Evolutionary conservation across 257 asterid species (phyloP).

Genomic region (Paraleonurus japonicus): DNA sequence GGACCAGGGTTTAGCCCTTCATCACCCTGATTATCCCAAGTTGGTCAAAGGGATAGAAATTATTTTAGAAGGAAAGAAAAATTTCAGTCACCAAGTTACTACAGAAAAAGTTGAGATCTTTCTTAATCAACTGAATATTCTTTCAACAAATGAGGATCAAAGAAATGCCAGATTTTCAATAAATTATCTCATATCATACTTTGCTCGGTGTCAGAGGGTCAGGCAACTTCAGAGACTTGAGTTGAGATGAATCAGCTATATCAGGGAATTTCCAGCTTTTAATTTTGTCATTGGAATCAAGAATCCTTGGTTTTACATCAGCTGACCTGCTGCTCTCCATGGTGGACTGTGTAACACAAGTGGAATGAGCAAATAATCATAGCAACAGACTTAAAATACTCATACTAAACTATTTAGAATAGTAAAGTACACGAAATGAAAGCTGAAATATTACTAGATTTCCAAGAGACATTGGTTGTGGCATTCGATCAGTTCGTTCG

Average conservation of each 20-base stretch:
- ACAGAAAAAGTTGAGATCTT: not conserved
- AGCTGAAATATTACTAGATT: constrained; percentile 45
- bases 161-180: not conserved
- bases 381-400: not conserved
- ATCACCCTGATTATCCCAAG: not conserved
- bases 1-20: not conserved
- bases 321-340: constrained; percentile 72
- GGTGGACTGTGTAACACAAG: constrained; percentile 47
- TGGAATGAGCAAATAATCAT: constrained; percentile 20
- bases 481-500: constrained; percentile 67
- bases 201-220: constrained; percentile 78
- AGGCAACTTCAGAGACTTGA: constrained; percentile 79
- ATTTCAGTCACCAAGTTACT: not conserved
- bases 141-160: not conserved
- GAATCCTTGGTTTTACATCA: constrained; percentile 87
- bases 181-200: constrained; percentile 35
- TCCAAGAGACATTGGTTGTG: constrained; percentile 73
- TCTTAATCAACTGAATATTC: not conserved
- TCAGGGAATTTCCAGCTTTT: constrained; percentile 89
- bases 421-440: not conserved
- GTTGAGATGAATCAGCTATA: constrained; percentile 70
- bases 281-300: constrained; percentile 58
- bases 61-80: not conserved
- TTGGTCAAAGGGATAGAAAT: not conserved
- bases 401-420: not conserved